A percentile compares a stretch with the other conserved stretches of the same genome.
These are phyloP conservation scores for Schwanniomyces polymorphus DNA, from an alignment of 805 yeast species.

Conservation along the genomic window DNA sequence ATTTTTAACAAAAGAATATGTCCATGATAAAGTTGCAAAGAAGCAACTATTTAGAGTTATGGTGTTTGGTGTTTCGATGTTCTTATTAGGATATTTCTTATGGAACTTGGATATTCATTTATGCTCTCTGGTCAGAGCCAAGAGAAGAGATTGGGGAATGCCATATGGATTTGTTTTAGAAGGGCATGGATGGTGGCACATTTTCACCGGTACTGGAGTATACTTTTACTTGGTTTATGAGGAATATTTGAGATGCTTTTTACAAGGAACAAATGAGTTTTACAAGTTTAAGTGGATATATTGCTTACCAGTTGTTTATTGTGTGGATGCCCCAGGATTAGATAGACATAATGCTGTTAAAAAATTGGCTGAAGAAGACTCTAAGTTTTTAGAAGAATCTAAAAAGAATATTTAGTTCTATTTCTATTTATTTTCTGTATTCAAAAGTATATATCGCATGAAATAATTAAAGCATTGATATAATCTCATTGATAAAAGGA, in stretches of 20 bases:
- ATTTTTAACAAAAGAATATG: slow-evolving; percentile 50
- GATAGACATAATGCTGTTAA: slow-evolving; percentile 14
- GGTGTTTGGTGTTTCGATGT: slow-evolving; percentile 58
- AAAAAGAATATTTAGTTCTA: slow-evolving; percentile 11
- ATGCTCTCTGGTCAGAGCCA: slow-evolving; percentile 56
- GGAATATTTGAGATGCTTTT: slow-evolving; percentile 70
- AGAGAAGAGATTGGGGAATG: slow-evolving; percentile 68
- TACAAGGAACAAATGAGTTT: slow-evolving; percentile 54
- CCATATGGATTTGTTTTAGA: slow-evolving; percentile 87
- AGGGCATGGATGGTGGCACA: slow-evolving; percentile 98
- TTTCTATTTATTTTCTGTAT: not conserved
- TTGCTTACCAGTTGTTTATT: slow-evolving; percentile 54
- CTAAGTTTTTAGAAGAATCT: slow-evolving; percentile 2
- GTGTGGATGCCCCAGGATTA: slow-evolving; percentile 27
- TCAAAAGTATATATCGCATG: not conserved
- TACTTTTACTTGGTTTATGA: slow-evolving; percentile 80
- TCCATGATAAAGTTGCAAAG: slow-evolving; percentile 48
- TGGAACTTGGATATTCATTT: slow-evolving; percentile 91
- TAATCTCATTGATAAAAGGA: slow-evolving; percentile 47
- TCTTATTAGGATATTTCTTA: slow-evolving; percentile 71
- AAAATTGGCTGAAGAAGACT: slow-evolving; percentile 15
- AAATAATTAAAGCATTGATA: slow-evolving; percentile 28
- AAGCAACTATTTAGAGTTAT: slow-evolving; percentile 55
- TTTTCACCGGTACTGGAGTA: slow-evolving; percentile 82
- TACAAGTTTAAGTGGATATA: slow-evolving; percentile 61